Percentiles rank a stretch among this genome's conserved stretches.
phyloP scores from a whole-genome alignment of 2,329 filamentous ascomycete species.

The Chaetothyriales sp. region DNA sequence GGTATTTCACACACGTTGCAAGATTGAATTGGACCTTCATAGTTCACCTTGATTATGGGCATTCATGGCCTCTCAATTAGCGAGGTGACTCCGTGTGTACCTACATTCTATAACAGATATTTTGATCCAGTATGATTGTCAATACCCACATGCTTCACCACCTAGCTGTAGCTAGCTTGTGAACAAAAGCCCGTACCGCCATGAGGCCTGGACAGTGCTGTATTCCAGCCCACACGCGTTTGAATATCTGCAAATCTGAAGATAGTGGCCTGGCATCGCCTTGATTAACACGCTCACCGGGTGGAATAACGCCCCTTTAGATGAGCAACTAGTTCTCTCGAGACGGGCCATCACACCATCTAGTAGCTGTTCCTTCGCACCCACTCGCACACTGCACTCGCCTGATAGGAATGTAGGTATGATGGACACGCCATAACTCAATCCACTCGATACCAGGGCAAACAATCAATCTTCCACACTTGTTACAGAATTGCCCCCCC shows the following conservation, averaged over 20 bases:
- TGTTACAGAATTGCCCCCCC: constrained; percentile 28
- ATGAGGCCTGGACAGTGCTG: too few species aligned
- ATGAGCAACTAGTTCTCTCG: background rate
- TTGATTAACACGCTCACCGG: too few species aligned
- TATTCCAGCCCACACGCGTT: too few species aligned
- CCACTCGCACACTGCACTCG: constrained; percentile 3
- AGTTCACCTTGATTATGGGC: constrained; percentile 8
- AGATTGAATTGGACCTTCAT: constrained; percentile 8
- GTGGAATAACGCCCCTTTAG: background rate
- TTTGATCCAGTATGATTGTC: background rate
- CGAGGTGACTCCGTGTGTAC: constrained; percentile 11
- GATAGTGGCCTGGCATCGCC: too few species aligned
- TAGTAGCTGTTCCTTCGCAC: constrained; percentile 1
- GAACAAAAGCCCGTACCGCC: background rate
- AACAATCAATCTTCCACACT: constrained; percentile 29
- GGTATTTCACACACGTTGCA: constrained; percentile 6
- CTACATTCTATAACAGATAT: constrained; percentile 3
- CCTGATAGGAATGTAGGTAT: constrained; percentile 1
- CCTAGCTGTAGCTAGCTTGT: background rate
- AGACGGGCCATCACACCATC: background rate
- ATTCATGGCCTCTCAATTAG: constrained; percentile 6
- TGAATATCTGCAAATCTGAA: too few species aligned
- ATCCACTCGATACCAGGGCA: constrained; percentile 31
- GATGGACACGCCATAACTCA: constrained; percentile 22
- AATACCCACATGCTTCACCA: too few species aligned